These are phyloP conservation scores for Teratosphaeria zuluensis DNA, from an alignment of 2,329 filamentous ascomycete species.

Conservation along the genomic window DNA sequence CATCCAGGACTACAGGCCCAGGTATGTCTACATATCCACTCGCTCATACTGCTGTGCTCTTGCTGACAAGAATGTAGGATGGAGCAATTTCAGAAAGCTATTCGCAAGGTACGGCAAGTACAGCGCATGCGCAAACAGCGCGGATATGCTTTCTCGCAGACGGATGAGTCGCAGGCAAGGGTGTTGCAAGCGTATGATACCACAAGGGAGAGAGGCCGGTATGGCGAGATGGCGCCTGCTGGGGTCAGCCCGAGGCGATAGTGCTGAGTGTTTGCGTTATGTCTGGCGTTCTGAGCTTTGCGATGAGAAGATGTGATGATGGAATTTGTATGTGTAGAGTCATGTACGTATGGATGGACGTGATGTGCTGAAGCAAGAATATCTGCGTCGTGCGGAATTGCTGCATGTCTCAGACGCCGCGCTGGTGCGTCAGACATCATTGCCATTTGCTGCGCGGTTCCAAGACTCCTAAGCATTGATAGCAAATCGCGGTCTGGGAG, in stretches of 20 bases:
- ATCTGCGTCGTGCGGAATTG: too few species aligned
- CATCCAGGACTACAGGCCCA: slow-evolving; percentile 93
- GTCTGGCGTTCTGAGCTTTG: neutral
- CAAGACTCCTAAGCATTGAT: too few species aligned
- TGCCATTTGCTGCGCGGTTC: too few species aligned
- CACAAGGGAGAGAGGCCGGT: slow-evolving; percentile 78
- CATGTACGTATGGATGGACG: neutral
- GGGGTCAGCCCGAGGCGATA: neutral
- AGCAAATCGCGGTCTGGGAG: too few species aligned
- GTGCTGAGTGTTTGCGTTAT: neutral
- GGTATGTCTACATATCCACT: slow-evolving; percentile 45
- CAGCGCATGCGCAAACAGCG: slow-evolving; percentile 99
- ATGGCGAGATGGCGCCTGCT: slow-evolving; percentile 79
- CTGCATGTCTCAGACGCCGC: too few species aligned
- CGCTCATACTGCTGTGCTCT: slow-evolving; percentile 2
- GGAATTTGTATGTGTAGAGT: neutral
- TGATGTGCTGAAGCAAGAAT: too few species aligned
- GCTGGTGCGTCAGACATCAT: too few species aligned
- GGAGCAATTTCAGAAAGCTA: slow-evolving; percentile 99
- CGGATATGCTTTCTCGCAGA: slow-evolving; percentile 95
- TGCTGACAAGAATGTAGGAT: slow-evolving; percentile 49
- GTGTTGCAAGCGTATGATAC: slow-evolving; percentile 97
- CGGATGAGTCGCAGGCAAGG: slow-evolving; percentile 89
- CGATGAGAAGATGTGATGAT: neutral
- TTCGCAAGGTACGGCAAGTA: slow-evolving; percentile 94